Evolutionary conservation across 2,329 filamentous ascomycete species (phyloP), one percentile per base, ranked within the genome.

Genomic region (Colletotrichum shisoi): DNA sequence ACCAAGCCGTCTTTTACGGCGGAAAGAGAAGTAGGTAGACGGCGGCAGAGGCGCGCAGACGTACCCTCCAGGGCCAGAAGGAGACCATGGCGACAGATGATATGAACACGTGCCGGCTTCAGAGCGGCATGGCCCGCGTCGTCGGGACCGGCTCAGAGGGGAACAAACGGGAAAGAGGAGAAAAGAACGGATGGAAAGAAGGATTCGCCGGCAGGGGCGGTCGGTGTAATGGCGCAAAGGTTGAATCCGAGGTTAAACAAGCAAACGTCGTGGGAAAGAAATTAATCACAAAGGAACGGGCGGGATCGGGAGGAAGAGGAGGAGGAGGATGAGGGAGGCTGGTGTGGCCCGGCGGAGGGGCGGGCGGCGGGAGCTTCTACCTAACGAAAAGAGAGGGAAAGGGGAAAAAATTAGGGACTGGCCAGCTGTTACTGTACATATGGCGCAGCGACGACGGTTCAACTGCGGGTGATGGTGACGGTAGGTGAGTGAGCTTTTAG

Each of bases 61-160:
- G 73, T 79, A 93, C 91, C 83, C 87, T 89, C 88, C 91, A 96
- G 70, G 92, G 92, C 92, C 92, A 95, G 72, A 95, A 85, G 60
- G 89, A 92, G 74, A 94, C 90, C 92, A 95, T 95, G 68, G 13
- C 62, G 48, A 64, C 64, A 42, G 45, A 59, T 48, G 49, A 64
- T 67, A 61, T 61, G 64, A 64, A 57, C 64, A 59, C 64, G 64
- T 67, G 64, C 64, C 34, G 51, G 45, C 34, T 24, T 67, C 64
- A 67, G 49, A 59, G 54, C 37, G 54, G 64, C 64, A 67, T 67
- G 58, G 57, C 64, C 64, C 46, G 34, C 48, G 49, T 34, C 39
- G 48, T 58, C 19, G 31, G 45, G 46, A 42, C 39, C n/a, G 24
- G n/a, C 19, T 31, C n/a, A 51, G 7, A 13, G 19, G 46, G 37